A percentile compares a stretch with the other conserved stretches of the same genome.
Evolutionary conservation across 352 stramenopile species (phyloP).

Genomic region (Hyaloperonospora brassicae): DNA sequence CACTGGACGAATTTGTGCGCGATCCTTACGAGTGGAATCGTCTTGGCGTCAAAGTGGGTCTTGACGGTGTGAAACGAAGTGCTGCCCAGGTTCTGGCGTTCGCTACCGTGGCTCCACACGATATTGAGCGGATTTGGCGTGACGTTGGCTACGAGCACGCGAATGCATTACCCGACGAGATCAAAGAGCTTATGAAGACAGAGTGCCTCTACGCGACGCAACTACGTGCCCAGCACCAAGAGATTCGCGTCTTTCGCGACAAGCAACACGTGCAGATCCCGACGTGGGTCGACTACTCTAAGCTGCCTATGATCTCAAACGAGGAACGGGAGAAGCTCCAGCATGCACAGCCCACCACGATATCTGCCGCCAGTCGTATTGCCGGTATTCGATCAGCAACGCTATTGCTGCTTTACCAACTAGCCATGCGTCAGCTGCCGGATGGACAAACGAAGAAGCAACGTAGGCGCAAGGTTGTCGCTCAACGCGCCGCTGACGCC

Average conservation of each 20-base stretch:
- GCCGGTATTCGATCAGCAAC: slow-evolving; percentile 80
- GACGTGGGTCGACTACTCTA: slow-evolving; percentile 87
- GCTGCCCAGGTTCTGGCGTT: slow-evolving; percentile 73
- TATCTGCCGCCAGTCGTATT: slow-evolving; percentile 93
- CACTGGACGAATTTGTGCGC: slow-evolving; percentile 50
- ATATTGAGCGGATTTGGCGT: slow-evolving; percentile 58
- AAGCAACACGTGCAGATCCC: slow-evolving; percentile 92
- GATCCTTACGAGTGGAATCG: slow-evolving; percentile 78
- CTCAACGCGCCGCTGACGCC: slow-evolving; percentile 3
- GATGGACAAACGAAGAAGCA: slow-evolving; percentile 25
- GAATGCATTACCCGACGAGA: slow-evolving; percentile 36
- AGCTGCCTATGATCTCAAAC: slow-evolving; percentile 92
- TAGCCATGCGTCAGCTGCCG: slow-evolving; percentile 40
- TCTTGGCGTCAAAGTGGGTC: slow-evolving; percentile 68
- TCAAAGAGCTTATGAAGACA: slow-evolving; percentile 60
- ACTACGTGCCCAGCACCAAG: slow-evolving; percentile 88
- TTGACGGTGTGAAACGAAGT: slow-evolving; percentile 73
- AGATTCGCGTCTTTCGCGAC: slow-evolving; percentile 94
- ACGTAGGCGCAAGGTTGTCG: slow-evolving; percentile 19
- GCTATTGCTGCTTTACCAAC: slow-evolving; percentile 68
- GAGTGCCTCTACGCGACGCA: slow-evolving; percentile 93
- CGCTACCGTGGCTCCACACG: slow-evolving; percentile 40
- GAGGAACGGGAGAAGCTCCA: slow-evolving; percentile 93
- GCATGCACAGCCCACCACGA: slow-evolving; percentile 80
- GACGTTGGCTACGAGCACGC: slow-evolving; percentile 38